phyloP scores from a whole-genome alignment of 2,329 filamentous ascomycete genomes.

The Ascosphaera aggregata region DNA sequence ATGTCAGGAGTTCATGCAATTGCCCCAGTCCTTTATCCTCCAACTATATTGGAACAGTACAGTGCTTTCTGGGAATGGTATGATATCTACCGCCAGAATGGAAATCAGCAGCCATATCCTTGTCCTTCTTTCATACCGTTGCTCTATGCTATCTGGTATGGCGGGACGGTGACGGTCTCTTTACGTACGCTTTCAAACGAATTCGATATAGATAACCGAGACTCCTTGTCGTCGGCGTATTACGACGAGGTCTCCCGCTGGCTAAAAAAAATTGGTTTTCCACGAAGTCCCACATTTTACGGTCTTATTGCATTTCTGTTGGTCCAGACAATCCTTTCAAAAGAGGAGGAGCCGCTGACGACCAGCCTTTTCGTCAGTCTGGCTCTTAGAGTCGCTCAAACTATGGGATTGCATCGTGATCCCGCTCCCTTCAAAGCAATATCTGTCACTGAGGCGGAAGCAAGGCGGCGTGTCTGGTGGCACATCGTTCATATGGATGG shows the following conservation, averaged over 20 bases:
- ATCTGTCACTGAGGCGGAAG: slow-evolving; percentile 20
- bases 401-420: slow-evolving; percentile 25
- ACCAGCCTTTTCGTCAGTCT: slow-evolving; percentile 25
- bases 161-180: slow-evolving; percentile 23
- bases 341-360: slow-evolving; percentile 25
- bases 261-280: slow-evolving; percentile 21
- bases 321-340: slow-evolving; percentile 22
- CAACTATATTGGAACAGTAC: slow-evolving; percentile 18
- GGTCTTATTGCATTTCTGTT: slow-evolving; percentile 24
- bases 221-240: slow-evolving; percentile 15
- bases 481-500: slow-evolving; percentile 26
- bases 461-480: slow-evolving; percentile 24
- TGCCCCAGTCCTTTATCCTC: slow-evolving; percentile 22
- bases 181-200: slow-evolving; percentile 18
- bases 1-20: slow-evolving; percentile 24
- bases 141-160: slow-evolving; percentile 24
- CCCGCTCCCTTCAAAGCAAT: slow-evolving; percentile 24
- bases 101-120: slow-evolving; percentile 11
- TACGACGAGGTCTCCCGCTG: slow-evolving; percentile 21
- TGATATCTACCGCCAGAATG: slow-evolving; percentile 15
- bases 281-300: slow-evolving; percentile 21
- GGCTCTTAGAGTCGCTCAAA: slow-evolving; percentile 23
- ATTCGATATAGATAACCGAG: slow-evolving; percentile 15
- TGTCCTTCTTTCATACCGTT: slow-evolving; percentile 21
- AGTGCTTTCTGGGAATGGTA: slow-evolving; percentile 24